These are phyloP conservation scores for Chaetomium sp. DNA, from an alignment of 2,329 filamentous ascomycete species.

Conservation along the genomic window DNA sequence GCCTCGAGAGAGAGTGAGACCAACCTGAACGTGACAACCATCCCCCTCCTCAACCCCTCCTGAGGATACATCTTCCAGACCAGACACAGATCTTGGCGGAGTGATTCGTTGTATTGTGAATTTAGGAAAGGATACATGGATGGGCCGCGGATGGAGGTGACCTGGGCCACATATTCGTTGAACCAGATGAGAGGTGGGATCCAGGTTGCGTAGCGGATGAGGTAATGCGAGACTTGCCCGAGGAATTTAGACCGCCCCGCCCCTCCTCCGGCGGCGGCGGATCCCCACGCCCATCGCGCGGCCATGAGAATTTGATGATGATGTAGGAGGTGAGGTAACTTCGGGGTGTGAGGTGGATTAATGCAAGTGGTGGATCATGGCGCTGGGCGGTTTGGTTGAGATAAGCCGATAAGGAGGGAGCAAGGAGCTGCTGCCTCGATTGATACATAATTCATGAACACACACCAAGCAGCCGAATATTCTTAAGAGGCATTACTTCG, in stretches of 20 bases:
- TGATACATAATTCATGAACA: slow-evolving; percentile 20
- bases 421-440: slow-evolving; percentile 16
- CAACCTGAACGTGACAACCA: slow-evolving; percentile 72
- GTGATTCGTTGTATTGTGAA: slow-evolving; percentile 60
- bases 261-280: slow-evolving; percentile 12
- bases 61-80: slow-evolving; percentile 62
- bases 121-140: slow-evolving; percentile 83
- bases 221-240: slow-evolving; percentile 48
- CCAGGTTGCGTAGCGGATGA: slow-evolving; percentile 61
- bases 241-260: slow-evolving; percentile 32
- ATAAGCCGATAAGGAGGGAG: slow-evolving; percentile 16
- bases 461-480: not conserved
- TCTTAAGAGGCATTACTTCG: slow-evolving; percentile 14
- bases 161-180: slow-evolving; percentile 61
- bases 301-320: slow-evolving; percentile 21
- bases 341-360: not conserved
- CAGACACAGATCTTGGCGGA: slow-evolving; percentile 57
- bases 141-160: slow-evolving; percentile 59
- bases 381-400: not conserved
- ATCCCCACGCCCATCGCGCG: slow-evolving; percentile 22
- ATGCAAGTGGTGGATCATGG: slow-evolving; percentile 9
- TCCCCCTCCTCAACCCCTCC: slow-evolving; percentile 65
- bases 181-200: slow-evolving; percentile 64
- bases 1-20: not conserved
- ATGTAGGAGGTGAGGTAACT: not conserved